Evolutionary conservation across 768 basidiomycete genomes (phyloP), one percentile per base, ranked within the genome.

Genomic region (Pholiota microspora): DNA sequence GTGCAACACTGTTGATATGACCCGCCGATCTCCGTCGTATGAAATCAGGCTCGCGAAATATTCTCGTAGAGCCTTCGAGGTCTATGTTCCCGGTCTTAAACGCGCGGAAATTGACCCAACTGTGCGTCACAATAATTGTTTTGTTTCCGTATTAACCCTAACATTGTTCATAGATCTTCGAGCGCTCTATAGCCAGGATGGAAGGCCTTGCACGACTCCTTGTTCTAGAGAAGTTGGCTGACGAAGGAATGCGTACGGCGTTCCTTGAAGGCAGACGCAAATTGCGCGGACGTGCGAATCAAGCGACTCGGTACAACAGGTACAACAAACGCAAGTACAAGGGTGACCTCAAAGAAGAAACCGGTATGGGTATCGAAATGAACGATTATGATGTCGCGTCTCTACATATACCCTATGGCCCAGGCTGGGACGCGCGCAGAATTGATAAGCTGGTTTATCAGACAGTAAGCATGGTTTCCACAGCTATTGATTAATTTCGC

Each of bases 11-110:
- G 76, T 83, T 49, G 84, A 84, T 61, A 75, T 83, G 70, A 80
- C 81, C 4, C 71, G 83, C n/a, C 75, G 84, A 31, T 84, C 83
- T 2, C 83, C 83, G 1, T 85, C 84, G 9, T 83, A 86, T 58
- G 84, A 85, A 70, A 77, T 84, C 24, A 75, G 84, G 2, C 73
- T 85, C 7, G 70, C 80, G 16, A 86, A 86, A 64, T 84, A 86
- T 64, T 73, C 80, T 0, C 59, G 68, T 4, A 71, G 84, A 7
- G 77, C 69, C 5, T 84, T 81, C 54, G 84, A 86, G 62, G 74
- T 85, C 18, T 79, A 79, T 56, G 76, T 85, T 5, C 82, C 82
- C 1, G 69, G 71, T 15, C 73, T 86, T 28, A 63, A 68, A 13
- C 78, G 84, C 12, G 66, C 64, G 5, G 74, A 81, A 38, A 69